phyloP scores from a whole-genome alignment of 2,329 filamentous ascomycete genomes.

The Macrophomina phaseolina region DNA sequence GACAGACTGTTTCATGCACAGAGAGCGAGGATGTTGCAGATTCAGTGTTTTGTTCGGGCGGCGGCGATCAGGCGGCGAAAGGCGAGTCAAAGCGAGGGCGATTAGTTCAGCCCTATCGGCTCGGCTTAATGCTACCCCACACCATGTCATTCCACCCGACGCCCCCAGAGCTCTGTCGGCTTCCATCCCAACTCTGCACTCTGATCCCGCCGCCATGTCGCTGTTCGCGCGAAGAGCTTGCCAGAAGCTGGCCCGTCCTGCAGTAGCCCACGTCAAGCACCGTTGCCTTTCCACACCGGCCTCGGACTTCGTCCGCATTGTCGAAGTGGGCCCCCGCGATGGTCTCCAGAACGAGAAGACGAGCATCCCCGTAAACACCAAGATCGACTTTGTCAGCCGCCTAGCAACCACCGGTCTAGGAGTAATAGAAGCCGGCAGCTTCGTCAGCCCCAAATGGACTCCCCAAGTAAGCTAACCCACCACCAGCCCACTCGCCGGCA shows the following conservation, averaged over 20 bases:
- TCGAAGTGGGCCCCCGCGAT: constrained; percentile 57
- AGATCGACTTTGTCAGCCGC: constrained; percentile 75
- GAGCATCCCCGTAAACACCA: constrained; percentile 71
- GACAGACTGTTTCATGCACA: no score
- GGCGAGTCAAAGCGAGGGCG: constrained; percentile 21
- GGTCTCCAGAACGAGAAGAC: constrained; percentile 86
- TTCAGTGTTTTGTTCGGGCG: constrained; percentile 4
- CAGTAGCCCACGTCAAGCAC: not conserved
- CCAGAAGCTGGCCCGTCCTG: not conserved
- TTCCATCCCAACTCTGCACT: constrained; percentile 2
- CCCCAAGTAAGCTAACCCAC: constrained; percentile 59
- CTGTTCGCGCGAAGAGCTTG: constrained; percentile 2
- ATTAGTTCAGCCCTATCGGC: constrained; percentile 26
- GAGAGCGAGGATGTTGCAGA: not conserved
- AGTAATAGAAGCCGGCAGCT: constrained; percentile 81
- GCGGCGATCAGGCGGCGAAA: constrained; percentile 15
- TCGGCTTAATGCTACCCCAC: constrained; percentile 27
- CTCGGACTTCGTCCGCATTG: constrained; percentile 60
- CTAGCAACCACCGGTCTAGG: constrained; percentile 71
- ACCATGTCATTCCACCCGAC: constrained; percentile 24
- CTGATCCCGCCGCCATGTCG: constrained; percentile 1
- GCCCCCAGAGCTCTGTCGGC: constrained; percentile 11
- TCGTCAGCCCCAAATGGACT: constrained; percentile 84
- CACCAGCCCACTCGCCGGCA: constrained; percentile 21
- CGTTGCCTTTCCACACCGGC: constrained; percentile 15